A percentile compares a stretch with the other conserved stretches of the same genome.
Evolutionary conservation across 140 eudicot species (phyloP).

Genomic region (Erigeron philadelphicus): DNA sequence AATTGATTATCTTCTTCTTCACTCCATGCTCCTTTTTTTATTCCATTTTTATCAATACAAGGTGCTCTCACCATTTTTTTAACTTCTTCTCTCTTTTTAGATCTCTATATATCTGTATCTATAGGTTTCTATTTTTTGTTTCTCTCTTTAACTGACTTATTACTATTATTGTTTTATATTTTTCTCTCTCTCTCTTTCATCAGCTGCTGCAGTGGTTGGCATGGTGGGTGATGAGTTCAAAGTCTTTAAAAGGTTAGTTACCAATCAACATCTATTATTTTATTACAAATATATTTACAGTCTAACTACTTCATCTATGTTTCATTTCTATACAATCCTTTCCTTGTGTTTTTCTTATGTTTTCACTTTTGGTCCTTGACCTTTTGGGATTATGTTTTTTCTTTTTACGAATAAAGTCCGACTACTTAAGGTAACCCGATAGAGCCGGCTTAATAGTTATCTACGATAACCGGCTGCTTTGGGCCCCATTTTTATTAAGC

Average conservation of each 20-base stretch:
- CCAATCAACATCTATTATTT: slow-evolving; percentile 35
- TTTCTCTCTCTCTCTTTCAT: slow-evolving; percentile 29
- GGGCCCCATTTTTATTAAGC: no score
- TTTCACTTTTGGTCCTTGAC: background rate
- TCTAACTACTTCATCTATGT: slow-evolving; percentile 23
- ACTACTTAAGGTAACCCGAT: no score
- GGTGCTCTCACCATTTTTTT: slow-evolving; percentile 44
- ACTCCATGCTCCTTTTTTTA: slow-evolving; percentile 51
- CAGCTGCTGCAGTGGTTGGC: slow-evolving; percentile 22
- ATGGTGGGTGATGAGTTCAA: slow-evolving; percentile 23
- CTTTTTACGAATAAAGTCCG: no score
- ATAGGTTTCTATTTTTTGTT: background rate
- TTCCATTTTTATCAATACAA: slow-evolving; percentile 39
- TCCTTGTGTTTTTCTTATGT: background rate
- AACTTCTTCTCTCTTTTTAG: background rate
- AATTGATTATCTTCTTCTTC: slow-evolving; percentile 50
- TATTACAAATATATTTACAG: slow-evolving; percentile 16
- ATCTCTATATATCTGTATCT: slow-evolving; percentile 4
- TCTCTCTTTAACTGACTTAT: background rate
- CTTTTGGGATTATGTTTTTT: background rate
- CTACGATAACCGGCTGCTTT: no score
- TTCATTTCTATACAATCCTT: background rate
- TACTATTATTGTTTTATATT: background rate
- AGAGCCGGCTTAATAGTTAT: no score
- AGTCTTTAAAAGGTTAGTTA: slow-evolving; percentile 31